These are phyloP conservation scores for Melaleuca alternifolia DNA, from an alignment of 345 rosid genomes.

Conservation along the genomic window DNA sequence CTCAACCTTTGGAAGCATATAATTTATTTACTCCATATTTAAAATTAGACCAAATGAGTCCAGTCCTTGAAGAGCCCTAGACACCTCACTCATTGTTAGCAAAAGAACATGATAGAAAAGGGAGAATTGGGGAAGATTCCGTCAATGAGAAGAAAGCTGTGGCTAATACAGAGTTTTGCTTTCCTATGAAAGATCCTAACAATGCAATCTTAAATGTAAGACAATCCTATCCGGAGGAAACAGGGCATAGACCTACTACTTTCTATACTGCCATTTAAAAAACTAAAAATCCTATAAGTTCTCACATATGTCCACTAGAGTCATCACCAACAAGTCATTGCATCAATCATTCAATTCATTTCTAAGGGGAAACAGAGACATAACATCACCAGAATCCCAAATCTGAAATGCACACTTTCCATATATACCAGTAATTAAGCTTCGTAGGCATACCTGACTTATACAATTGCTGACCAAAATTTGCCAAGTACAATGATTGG, in stretches of 20 bases:
- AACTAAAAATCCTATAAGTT: neutral
- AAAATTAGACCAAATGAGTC: neutral
- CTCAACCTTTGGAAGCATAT: neutral
- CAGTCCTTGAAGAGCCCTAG: neutral
- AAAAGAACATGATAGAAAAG: neutral
- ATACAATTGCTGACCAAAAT: slow-evolving; percentile 40
- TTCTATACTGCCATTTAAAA: neutral
- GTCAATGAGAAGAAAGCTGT: neutral
- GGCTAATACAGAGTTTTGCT: neutral
- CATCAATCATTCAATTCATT: neutral
- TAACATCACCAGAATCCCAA: neutral
- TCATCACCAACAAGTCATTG: neutral
- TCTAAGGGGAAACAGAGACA: neutral
- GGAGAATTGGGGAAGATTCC: neutral
- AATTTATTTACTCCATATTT: neutral
- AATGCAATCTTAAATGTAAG: neutral
- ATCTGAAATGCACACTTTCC: neutral
- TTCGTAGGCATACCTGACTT: neutral
- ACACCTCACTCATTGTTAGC: neutral
- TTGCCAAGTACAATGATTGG: slow-evolving; percentile 57
- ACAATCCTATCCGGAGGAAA: neutral
- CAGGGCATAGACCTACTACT: neutral
- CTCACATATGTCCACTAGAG: neutral
- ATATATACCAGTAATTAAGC: neutral
- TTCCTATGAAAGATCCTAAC: neutral